Evolutionary conservation across 2,329 filamentous ascomycete species (phyloP).

Genomic region (Aspergillus vadensis): DNA sequence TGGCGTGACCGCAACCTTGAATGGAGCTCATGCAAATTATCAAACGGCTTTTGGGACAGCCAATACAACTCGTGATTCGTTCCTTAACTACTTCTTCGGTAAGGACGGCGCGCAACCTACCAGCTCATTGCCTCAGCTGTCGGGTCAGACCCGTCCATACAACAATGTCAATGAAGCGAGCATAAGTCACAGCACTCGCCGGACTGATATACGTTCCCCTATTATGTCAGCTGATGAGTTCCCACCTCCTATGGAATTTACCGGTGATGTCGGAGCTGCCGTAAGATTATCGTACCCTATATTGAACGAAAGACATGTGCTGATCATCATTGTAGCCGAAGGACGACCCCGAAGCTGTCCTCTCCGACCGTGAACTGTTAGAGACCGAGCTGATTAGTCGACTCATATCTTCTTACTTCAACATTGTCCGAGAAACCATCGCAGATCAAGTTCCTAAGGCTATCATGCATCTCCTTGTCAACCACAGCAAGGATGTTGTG

Average conservation of each 20-base stretch:
- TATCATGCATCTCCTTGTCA: slow-evolving; percentile 97
- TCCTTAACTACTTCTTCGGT: slow-evolving; percentile 98
- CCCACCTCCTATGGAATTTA: slow-evolving; percentile 40
- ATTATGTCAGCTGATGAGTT: slow-evolving; percentile 49
- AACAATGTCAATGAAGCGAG: slow-evolving; percentile 78
- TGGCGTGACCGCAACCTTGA: slow-evolving; percentile 68
- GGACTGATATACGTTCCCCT: slow-evolving; percentile 54
- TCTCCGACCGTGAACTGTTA: slow-evolving; percentile 94
- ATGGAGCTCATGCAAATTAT: slow-evolving; percentile 64
- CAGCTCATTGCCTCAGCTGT: slow-evolving; percentile 44
- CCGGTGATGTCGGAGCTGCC: slow-evolving; percentile 47
- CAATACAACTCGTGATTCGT: slow-evolving; percentile 77
- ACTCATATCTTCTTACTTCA: slow-evolving; percentile 97
- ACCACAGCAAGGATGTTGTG: slow-evolving; percentile 96
- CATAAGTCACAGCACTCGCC: slow-evolving; percentile 79
- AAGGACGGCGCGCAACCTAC: slow-evolving; percentile 69
- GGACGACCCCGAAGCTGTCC: slow-evolving; percentile 70
- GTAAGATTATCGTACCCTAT: slow-evolving; percentile 43
- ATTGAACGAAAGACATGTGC: slow-evolving; percentile 7
- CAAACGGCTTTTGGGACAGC: slow-evolving; percentile 63
- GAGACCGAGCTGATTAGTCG: slow-evolving; percentile 97
- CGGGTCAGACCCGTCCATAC: slow-evolving; percentile 63
- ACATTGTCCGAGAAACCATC: slow-evolving; percentile 97
- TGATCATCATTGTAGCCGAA: slow-evolving; percentile 32
- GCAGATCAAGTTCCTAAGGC: slow-evolving; percentile 98